phyloP scores from a whole-genome alignment of 2,329 filamentous ascomycete species.

The Aspergillus sp. region DNA sequence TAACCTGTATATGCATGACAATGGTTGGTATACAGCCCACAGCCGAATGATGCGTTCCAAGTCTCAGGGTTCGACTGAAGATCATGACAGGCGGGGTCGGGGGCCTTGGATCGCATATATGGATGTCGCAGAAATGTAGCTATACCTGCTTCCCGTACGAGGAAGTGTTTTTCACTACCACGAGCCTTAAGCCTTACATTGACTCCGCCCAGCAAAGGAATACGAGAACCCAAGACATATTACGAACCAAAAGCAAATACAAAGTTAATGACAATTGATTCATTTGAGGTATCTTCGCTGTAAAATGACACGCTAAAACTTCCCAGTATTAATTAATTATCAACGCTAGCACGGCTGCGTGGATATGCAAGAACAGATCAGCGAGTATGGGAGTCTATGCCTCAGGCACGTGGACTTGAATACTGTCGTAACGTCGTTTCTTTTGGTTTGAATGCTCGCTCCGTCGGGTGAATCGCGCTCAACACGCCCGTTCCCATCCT shows the following conservation, averaged over 20 bases:
- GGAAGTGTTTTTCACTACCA: background rate
- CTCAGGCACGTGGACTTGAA: background rate
- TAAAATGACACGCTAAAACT: background rate
- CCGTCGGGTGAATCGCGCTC: no score
- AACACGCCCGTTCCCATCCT: no score
- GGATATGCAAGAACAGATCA: background rate
- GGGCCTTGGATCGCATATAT: background rate
- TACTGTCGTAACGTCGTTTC: no score
- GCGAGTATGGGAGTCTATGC: background rate
- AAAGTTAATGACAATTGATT: background rate
- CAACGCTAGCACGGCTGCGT: background rate
- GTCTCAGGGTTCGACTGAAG: no score
- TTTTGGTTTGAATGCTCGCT: no score
- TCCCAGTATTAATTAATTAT: background rate
- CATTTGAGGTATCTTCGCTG: background rate
- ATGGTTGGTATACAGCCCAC: no score
- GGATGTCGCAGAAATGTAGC: no score
- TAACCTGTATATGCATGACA: no score
- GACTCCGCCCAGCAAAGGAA: background rate
- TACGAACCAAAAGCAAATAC: background rate
- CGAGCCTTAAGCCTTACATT: background rate
- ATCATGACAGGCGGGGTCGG: no score
- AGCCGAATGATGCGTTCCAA: no score
- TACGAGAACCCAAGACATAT: background rate
- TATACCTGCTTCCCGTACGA: no score